A percentile compares a stretch with the other conserved stretches of the same genome.
phyloP scores from a whole-genome alignment of 139 green algal species.

The Chlamydomonas sphaeroides region DNA sequence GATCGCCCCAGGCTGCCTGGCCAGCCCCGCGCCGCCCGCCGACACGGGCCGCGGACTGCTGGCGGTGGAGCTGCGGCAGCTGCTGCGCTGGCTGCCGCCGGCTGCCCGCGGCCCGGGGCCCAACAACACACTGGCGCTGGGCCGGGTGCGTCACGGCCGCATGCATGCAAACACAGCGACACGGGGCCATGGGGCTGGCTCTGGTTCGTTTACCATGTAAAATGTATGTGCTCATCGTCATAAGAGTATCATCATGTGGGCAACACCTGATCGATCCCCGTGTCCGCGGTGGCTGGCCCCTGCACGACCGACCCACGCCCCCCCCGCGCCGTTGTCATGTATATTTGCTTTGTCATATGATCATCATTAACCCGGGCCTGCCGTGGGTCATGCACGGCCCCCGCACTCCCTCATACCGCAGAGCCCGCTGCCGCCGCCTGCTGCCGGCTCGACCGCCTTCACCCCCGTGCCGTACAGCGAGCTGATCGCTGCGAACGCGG shows the following conservation, averaged over 20 bases:
- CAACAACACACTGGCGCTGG: neutral
- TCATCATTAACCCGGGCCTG: too few relatives aligned
- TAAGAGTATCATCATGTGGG: too few relatives aligned
- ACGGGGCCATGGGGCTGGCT: too few relatives aligned
- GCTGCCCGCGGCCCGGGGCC: neutral
- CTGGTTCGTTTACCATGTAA: too few relatives aligned
- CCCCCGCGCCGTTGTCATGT: too few relatives aligned
- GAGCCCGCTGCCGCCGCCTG: neutral
- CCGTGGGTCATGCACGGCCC: neutral
- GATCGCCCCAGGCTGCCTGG: neutral
- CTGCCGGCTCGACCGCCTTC: neutral
- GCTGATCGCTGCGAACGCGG: neutral
- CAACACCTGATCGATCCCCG: too few relatives aligned
- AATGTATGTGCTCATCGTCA: too few relatives aligned
- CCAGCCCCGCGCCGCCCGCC: neutral
- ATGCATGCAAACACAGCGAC: too few relatives aligned
- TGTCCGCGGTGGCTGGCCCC: neutral
- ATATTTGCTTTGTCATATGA: too few relatives aligned
- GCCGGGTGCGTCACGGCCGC: neutral
- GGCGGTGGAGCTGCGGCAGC: neutral
- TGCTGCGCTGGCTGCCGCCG: neutral
- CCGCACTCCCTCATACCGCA: neutral
- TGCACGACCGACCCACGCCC: too few relatives aligned
- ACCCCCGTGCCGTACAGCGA: neutral
- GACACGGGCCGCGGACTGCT: neutral